Conservation (phyloP, 306 rosid genomes). For the Pyrus communis region DNA sequence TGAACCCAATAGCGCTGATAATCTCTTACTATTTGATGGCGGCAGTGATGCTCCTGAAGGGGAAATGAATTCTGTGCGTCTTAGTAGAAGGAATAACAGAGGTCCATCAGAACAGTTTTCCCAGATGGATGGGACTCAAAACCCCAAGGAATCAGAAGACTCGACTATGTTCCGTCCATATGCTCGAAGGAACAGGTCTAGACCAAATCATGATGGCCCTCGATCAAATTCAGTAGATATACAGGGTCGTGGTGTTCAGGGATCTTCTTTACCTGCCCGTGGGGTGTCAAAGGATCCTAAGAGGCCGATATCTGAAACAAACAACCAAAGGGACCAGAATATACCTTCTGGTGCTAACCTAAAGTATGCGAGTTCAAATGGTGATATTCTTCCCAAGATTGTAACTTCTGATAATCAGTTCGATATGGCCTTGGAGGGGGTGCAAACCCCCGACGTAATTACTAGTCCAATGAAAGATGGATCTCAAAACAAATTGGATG, state of each 20-base stretch:
- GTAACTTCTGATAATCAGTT: conserved; percentile 33
- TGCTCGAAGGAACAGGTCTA: conserved; percentile 93
- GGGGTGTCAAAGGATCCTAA: conserved; percentile 56
- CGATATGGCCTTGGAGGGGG: conserved; percentile 45
- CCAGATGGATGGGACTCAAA: conserved; percentile 70
- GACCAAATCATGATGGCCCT: conserved; percentile 70
- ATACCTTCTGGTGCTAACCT: conserved; percentile 45
- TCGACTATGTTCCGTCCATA: conserved; percentile 89
- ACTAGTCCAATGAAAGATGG: conserved; percentile 28
- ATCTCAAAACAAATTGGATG: conserved; percentile 49
- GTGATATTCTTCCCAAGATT: conserved; percentile 40
- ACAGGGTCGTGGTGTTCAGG: conserved; percentile 28
- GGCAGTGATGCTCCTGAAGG: conserved; percentile 63
- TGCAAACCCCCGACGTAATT: conserved; percentile 26
- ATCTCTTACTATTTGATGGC: conserved; percentile 78
- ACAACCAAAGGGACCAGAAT: conserved; percentile 51
- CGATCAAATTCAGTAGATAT: conserved; percentile 34
- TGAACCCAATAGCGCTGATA: conserved; percentile 96
- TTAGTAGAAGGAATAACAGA: conserved; percentile 47
- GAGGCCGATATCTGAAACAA: conserved; percentile 41
- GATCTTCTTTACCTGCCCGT: conserved; percentile 33
- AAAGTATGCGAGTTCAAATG: conserved; percentile 61
- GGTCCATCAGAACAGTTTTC: conserved; percentile 87
- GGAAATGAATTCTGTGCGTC: conserved; percentile 52
- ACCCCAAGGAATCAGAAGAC: conserved; percentile 87